phyloP scores from a whole-genome alignment of 2,329 filamentous ascomycete species.

The Fusarium abutilonis region DNA sequence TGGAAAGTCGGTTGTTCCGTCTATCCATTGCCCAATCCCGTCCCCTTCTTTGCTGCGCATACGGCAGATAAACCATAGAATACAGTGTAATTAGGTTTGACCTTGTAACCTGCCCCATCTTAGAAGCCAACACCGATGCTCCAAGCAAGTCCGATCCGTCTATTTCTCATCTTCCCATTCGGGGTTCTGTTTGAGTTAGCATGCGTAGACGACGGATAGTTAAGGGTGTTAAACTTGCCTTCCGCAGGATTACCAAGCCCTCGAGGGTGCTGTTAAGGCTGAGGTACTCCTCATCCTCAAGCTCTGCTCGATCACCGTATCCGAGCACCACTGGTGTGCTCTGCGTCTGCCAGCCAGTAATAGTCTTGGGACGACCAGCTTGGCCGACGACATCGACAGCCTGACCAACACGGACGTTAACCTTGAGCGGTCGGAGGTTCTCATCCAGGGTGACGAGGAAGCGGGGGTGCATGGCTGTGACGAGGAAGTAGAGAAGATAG shows the following conservation, averaged over 20 bases:
- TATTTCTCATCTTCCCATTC: conserved; percentile 55
- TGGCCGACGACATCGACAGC: conserved; percentile 98
- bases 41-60: conserved; percentile 39
- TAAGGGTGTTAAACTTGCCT: conserved; percentile 68
- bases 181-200: conserved; percentile 50
- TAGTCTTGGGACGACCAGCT: conserved; percentile 96
- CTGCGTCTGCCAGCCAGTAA: conserved; percentile 99
- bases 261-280: conserved; percentile 90
- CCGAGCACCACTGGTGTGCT: conserved; percentile 95
- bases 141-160: conserved; percentile 32
- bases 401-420: conserved; percentile 97
- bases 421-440: conserved; percentile 89
- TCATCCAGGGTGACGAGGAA: conserved; percentile 98
- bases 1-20: conserved; percentile 40
- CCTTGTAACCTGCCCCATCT: conserved; percentile 36
- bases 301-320: conserved; percentile 94
- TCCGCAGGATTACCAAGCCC: conserved; percentile 93
- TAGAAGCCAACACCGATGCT: conserved; percentile 31
- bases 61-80: conserved; percentile 49
- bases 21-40: conserved; percentile 43
- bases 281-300: conserved; percentile 98
- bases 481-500: conserved; percentile 97
- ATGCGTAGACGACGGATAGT: neutral
- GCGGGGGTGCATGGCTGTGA: conserved; percentile 94
- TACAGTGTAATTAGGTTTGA: conserved; percentile 47